Evolutionary conservation across 768 basidiomycete species (phyloP), one percentile per base, ranked within the genome.

Genomic region (Suillus bovinus): DNA sequence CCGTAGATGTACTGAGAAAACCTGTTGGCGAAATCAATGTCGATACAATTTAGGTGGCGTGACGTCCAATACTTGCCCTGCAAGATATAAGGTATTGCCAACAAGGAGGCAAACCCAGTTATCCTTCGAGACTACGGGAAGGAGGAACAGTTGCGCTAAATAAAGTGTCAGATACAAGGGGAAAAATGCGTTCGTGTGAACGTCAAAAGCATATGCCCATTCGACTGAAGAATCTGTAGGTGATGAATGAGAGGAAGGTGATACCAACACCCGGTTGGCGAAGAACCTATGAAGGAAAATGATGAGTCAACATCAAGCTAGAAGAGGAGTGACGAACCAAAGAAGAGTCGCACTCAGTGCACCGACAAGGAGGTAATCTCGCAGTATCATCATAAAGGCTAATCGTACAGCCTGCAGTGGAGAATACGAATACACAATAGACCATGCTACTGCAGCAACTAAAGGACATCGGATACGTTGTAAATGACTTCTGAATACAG

Each of bases 141-240:
- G 84, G 13, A 99, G 82, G 65, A 96, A 87, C 13, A 97, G 82
- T 71, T 98, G 93, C 0, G 90, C 91, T 62, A 94, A 79, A 73
- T 97, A 97, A 59, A 97, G 84, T 11, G 91, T 89, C 63, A 97
- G 84, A 77, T 92, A 96, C 63, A 95, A 80, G 22, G 95, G 95
- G 76, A 98, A 96, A 81, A 98, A 99, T 4, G 94, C 90, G 70
- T 99, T 98, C 63, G 91, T 96, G 75, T 97, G 95, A 17, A 98
- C 91, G 74, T 99, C 96, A 70, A 99, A 96, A 14, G 93, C 94
- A 75, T 97, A 99, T 5, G 90, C 91, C 92, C 89, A 95, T 80
- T 94, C 93, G 34, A 94, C 90, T 22, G 77, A 77, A 49, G 90
- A 85, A 67, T 90, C 87, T n/a, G 84, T 81, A 0, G 83, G 84